Evolutionary conservation across 805 yeast genomes (phyloP).

Genomic region (Barnettozyma vustinii): DNA sequence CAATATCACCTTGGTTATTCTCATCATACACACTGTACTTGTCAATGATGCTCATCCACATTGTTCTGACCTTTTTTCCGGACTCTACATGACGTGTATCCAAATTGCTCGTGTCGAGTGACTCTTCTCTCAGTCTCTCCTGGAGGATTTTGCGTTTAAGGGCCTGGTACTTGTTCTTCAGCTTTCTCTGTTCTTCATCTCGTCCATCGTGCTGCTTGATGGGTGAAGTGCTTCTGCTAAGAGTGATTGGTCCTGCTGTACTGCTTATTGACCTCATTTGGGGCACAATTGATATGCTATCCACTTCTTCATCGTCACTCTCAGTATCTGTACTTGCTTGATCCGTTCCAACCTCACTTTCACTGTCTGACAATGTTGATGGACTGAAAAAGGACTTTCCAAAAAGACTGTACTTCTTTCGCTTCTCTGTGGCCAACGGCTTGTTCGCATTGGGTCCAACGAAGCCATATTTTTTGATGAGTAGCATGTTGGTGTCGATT

Average conservation of each 20-base stretch:
- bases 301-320: not conserved
- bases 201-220: not conserved
- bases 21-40: constrained; percentile 27
- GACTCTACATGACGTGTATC: constrained; percentile 15
- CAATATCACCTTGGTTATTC: constrained; percentile 32
- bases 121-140: not conserved
- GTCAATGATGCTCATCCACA: constrained; percentile 30
- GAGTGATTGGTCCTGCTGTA: not conserved
- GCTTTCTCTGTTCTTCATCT: not conserved
- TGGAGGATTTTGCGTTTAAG: constrained; percentile 1
- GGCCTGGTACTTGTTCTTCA: constrained; percentile 1
- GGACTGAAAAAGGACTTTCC: constrained; percentile 53
- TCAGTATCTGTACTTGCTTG: not conserved
- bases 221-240: not conserved
- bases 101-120: constrained; percentile 6
- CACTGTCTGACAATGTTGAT: constrained; percentile 51
- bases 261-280: not conserved
- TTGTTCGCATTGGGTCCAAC: not conserved
- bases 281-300: not conserved
- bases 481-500: not conserved
- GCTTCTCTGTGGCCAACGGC: not conserved
- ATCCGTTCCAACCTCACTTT: not conserved
- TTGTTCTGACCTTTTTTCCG: constrained; percentile 19
- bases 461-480: not conserved
- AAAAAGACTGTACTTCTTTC: not conserved